A percentile compares a stretch with the other conserved stretches of the same genome.
phyloP scores from a whole-genome alignment of 345 rosid species.

The Physaria fendleri region DNA sequence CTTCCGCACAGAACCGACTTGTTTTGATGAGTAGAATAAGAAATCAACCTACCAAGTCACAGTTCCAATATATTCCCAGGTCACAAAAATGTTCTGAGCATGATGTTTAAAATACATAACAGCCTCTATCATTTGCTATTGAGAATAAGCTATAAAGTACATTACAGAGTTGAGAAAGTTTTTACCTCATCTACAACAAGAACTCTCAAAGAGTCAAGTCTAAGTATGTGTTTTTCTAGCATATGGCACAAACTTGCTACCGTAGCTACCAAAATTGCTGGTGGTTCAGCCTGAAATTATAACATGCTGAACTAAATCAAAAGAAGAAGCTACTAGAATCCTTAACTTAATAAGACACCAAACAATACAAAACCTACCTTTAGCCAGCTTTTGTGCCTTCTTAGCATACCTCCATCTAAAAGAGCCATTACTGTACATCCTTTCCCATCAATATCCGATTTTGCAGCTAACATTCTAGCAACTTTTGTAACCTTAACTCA shows the following conservation, averaged over 20 bases:
- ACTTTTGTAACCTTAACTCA: constrained; percentile 63
- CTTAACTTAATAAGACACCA: neutral
- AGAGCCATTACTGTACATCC: constrained; percentile 78
- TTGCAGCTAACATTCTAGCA: constrained; percentile 71
- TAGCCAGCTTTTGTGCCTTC: constrained; percentile 87
- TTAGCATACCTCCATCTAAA: constrained; percentile 76
- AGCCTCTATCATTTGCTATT: neutral
- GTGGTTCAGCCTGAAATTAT: constrained; percentile 85
- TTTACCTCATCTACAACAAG: constrained; percentile 91
- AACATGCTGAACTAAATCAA: constrained; percentile 5
- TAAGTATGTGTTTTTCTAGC: constrained; percentile 69
- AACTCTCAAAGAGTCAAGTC: constrained; percentile 59
- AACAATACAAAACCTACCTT: constrained; percentile 39
- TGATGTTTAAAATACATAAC: neutral
- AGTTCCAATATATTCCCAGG: neutral
- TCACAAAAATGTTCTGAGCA: neutral
- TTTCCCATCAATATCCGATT: constrained; percentile 43
- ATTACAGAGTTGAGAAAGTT: neutral
- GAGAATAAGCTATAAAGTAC: neutral
- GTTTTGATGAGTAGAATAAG: constrained; percentile 79
- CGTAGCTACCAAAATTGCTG: constrained; percentile 77
- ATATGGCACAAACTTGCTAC: constrained; percentile 75
- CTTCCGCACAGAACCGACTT: constrained; percentile 73
- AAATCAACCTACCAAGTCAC: constrained; percentile 71
- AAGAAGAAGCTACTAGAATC: neutral